These are phyloP conservation scores for Allomyces arbusculus DNA, from an alignment of 192 early-diverging fungal species.

Conservation along the genomic window DNA sequence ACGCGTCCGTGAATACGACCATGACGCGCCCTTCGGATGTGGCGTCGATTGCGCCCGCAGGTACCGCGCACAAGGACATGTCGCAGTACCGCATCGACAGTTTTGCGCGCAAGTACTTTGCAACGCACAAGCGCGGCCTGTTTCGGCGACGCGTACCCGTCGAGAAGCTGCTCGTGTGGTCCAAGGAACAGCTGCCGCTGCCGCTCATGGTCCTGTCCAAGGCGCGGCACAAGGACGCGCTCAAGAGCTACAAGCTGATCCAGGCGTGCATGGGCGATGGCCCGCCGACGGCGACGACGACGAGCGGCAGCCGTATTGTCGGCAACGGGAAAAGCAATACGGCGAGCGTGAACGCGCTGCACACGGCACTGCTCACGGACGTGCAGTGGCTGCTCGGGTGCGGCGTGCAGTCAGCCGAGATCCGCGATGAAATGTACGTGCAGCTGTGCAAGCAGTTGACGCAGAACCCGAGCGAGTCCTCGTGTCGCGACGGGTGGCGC, in stretches of 20 bases:
- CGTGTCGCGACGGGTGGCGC: conserved; percentile 65
- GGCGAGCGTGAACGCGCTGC: conserved; percentile 9
- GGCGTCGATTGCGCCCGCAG: no score
- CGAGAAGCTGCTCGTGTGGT: conserved; percentile 58
- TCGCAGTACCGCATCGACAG: conserved; percentile 61
- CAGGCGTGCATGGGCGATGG: conserved; percentile 68
- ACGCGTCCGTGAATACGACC: no score
- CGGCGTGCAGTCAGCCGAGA: conserved; percentile 47
- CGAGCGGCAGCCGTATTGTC: conserved; percentile 14
- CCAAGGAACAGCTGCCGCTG: conserved; percentile 43
- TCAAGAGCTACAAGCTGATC: conserved; percentile 62
- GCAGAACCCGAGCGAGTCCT: conserved; percentile 49
- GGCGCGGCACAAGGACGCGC: conserved; percentile 65
- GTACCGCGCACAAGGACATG: conserved; percentile 34
- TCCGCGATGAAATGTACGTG: conserved; percentile 88
- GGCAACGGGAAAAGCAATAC: conserved; percentile 7
- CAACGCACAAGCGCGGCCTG: conserved; percentile 66
- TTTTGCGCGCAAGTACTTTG: conserved; percentile 81
- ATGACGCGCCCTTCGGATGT: no score
- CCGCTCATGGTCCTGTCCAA: conserved; percentile 70
- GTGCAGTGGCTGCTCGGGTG: conserved; percentile 56
- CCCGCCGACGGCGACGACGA: conserved; percentile 12
- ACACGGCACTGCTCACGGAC: conserved; percentile 26
- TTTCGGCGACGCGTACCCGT: conserved; percentile 67
- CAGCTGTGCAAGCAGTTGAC: conserved; percentile 80